Percentiles rank a stretch among this genome's conserved stretches.
phyloP scores from a whole-genome alignment of 2,329 filamentous ascomycete species.

The Phialemoniopsis sp. region DNA sequence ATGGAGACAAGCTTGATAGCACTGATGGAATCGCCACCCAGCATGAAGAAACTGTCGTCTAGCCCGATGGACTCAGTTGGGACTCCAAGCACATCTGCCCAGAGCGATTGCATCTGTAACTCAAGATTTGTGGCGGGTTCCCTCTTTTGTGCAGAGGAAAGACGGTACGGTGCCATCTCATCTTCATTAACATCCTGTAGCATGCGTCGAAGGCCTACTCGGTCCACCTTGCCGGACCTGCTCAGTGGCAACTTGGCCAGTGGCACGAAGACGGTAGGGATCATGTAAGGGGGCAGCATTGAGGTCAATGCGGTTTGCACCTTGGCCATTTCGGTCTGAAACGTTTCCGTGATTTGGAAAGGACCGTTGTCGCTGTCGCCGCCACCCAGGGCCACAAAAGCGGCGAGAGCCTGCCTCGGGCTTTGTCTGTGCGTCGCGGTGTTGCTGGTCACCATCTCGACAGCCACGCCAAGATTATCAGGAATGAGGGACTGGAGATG shows the following conservation, averaged over 20 bases:
- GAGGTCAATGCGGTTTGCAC: constrained; percentile 17
- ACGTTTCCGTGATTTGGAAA: constrained; percentile 3
- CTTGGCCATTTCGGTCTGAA: constrained; percentile 22
- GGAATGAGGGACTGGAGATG: constrained; percentile 11
- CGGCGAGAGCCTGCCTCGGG: too few relatives aligned
- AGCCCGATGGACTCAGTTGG: constrained; percentile 25
- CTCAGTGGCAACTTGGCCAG: constrained; percentile 39
- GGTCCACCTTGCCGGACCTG: constrained; percentile 44
- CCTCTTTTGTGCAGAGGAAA: too few relatives aligned
- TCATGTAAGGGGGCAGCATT: constrained; percentile 39
- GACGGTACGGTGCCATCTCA: too few relatives aligned
- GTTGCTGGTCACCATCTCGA: constrained; percentile 18
- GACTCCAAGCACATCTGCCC: too few relatives aligned
- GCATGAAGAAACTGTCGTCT: constrained; percentile 39
- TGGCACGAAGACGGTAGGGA: constrained; percentile 41
- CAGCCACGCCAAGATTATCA: constrained; percentile 19
- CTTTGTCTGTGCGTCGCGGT: constrained; percentile 15
- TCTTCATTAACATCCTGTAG: too few relatives aligned
- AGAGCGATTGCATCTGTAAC: constrained; percentile 29
- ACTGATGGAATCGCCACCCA: constrained; percentile 46
- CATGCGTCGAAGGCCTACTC: constrained; percentile 39
- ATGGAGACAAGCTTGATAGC: constrained; percentile 45
- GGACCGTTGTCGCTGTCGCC: neutral
- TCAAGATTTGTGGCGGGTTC: constrained; percentile 33
- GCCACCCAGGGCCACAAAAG: constrained; percentile 13